Percentiles rank a stretch among this genome's conserved stretches.
Evolutionary conservation across 257 asterid species (phyloP).

Genomic region (Leptodermis oblonga): DNA sequence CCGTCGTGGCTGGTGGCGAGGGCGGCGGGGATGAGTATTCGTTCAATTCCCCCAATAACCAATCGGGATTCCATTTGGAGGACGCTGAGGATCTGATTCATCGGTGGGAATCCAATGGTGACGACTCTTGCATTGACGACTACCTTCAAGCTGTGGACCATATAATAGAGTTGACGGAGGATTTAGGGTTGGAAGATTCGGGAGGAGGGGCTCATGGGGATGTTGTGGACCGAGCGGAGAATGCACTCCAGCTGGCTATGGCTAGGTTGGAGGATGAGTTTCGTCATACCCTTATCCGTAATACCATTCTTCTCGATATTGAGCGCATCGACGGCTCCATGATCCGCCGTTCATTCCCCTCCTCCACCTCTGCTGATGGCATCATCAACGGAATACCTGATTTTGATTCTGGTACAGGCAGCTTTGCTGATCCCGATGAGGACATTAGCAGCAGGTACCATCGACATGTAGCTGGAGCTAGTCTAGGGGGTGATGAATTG

Average conservation of each 20-base stretch:
- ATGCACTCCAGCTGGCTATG: constrained; percentile 79
- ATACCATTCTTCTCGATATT: constrained; percentile 57
- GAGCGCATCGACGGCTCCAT: constrained; percentile 49
- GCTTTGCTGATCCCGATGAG: constrained; percentile 37
- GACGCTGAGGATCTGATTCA: constrained; percentile 57
- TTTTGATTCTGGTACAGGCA: constrained; percentile 36
- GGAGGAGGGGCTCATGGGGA: constrained; percentile 26
- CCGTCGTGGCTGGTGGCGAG: constrained; percentile 3
- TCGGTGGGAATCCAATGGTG: constrained; percentile 23
- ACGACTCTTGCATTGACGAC: constrained; percentile 35
- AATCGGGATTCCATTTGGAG: constrained; percentile 38
- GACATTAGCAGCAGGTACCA: constrained; percentile 63
- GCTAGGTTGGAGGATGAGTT: constrained; percentile 84
- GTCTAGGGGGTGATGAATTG: constrained; percentile 66
- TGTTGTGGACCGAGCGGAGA: constrained; percentile 66
- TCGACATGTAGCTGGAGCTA: constrained; percentile 43
- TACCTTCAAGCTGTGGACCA: constrained; percentile 72
- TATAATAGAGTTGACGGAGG: constrained; percentile 65
- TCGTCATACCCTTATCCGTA: constrained; percentile 53
- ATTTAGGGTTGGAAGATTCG: constrained; percentile 34
- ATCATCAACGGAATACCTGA: constrained; percentile 48
- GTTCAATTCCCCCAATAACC: background rate
- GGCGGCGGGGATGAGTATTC: constrained; percentile 5
- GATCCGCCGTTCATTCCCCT: constrained; percentile 45
- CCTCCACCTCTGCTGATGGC: constrained; percentile 24